phyloP scores from a whole-genome alignment of 73 alveolate genomes.

The Diophrys sp. region DNA sequence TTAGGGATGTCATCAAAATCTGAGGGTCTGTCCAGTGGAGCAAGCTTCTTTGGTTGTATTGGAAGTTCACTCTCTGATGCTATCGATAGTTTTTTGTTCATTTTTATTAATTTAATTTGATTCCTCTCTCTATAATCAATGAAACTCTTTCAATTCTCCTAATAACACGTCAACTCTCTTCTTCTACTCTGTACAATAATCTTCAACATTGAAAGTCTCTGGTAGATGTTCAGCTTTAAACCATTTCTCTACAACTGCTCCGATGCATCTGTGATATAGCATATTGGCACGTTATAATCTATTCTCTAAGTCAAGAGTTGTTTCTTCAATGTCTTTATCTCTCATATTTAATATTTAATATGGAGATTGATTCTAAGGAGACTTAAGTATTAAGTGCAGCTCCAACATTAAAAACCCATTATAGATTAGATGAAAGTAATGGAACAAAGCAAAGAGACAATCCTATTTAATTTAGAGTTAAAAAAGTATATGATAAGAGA shows the following conservation, averaged over 20 bases:
- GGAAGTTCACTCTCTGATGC: no score
- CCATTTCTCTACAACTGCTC: slow-evolving; percentile 23
- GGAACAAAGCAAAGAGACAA: neutral
- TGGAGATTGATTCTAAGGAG: neutral
- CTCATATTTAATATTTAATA: slow-evolving; percentile 6
- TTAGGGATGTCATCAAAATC: no score
- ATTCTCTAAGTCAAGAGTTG: slow-evolving; percentile 23
- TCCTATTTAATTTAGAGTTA: neutral
- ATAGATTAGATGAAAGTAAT: neutral
- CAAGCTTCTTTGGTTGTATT: no score
- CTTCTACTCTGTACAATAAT: slow-evolving; percentile 25
- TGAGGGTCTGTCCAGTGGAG: no score
- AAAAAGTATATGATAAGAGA: neutral
- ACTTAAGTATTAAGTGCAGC: neutral
- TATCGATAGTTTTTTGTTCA: no score
- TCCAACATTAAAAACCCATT: neutral
- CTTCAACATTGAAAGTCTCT: slow-evolving; percentile 2
- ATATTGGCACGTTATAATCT: slow-evolving; percentile 21
- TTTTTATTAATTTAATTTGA: neutral
- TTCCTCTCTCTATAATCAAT: slow-evolving; percentile 5
- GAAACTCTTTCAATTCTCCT: slow-evolving; percentile 23
- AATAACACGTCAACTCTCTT: slow-evolving; percentile 27
- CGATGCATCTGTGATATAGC: slow-evolving; percentile 31
- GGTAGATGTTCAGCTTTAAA: slow-evolving; percentile 7
- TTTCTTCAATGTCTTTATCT: slow-evolving; percentile 14